phyloP scores from a whole-genome alignment of 2,329 filamentous ascomycete genomes.

The Colletotrichum costaricense region DNA sequence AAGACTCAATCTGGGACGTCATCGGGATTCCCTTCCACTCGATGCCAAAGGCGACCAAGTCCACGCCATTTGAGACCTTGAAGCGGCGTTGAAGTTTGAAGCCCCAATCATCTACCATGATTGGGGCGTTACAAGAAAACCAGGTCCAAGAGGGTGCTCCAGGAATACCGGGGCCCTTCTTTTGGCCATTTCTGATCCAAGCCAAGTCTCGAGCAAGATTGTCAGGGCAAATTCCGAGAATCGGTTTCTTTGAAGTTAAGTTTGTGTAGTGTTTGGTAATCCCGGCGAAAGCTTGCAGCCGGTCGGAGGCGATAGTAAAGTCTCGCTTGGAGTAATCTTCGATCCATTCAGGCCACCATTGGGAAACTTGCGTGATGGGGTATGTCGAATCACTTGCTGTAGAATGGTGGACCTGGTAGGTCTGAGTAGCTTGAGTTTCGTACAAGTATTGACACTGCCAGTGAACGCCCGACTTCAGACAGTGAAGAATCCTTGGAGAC shows the following conservation, averaged over 20 bases:
- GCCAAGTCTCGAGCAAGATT: background rate
- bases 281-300: slow-evolving; percentile 5
- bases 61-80: background rate
- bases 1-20: background rate
- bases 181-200: background rate
- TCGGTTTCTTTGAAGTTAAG: background rate
- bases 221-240: background rate
- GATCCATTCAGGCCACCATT: background rate
- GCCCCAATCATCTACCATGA: background rate
- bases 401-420: background rate
- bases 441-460: slow-evolving; percentile 1
- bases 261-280: background rate
- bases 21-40: slow-evolving; percentile 9
- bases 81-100: too few species aligned
- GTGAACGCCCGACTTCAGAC: background rate
- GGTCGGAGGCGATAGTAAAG: slow-evolving; percentile 5
- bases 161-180: background rate
- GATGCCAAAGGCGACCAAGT: background rate
- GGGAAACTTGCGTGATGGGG: background rate
- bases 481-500: background rate
- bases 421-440: slow-evolving; percentile 2
- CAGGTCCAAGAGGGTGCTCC: slow-evolving; percentile 14
- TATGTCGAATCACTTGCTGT: background rate
- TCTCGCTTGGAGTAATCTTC: background rate
- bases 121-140: slow-evolving; percentile 4